Evolutionary conservation across 2,329 filamentous ascomycete genomes (phyloP).

Genomic region (Colletotrichum endophyticum): DNA sequence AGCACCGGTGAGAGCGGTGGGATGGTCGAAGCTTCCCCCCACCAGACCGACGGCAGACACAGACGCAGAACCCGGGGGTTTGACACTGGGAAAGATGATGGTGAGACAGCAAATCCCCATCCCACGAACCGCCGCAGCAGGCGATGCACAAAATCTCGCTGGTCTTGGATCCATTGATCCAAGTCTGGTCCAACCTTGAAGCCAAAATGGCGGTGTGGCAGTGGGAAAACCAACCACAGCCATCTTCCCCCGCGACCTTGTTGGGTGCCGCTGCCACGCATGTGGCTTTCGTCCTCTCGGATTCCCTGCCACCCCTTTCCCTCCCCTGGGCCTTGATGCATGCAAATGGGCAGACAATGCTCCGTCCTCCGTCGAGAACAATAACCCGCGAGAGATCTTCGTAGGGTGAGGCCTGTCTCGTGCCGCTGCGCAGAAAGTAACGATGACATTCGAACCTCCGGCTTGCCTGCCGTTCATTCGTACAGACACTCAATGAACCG

Average conservation of each 20-base stretch:
- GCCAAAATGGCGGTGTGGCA: slow-evolving; percentile 21
- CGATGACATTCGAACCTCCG: background rate
- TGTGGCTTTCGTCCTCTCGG: background rate
- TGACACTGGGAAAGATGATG: background rate
- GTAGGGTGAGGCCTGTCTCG: slow-evolving; percentile 5
- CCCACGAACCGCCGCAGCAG: slow-evolving; percentile 2
- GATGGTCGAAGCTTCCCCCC: background rate
- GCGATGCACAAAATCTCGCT: background rate
- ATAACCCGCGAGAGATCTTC: slow-evolving; percentile 7
- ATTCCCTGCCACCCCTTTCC: background rate
- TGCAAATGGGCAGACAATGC: background rate
- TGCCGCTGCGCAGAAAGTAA: background rate
- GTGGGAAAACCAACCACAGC: background rate
- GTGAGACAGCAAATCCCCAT: slow-evolving; percentile 2
- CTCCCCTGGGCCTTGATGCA: background rate
- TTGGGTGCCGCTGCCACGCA: background rate
- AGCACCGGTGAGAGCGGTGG: background rate
- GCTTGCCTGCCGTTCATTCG: background rate
- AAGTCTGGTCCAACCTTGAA: slow-evolving; percentile 11
- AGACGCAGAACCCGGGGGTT: background rate
- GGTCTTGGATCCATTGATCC: background rate
- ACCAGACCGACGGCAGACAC: background rate
- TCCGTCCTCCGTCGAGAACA: background rate
- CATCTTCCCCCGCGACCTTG: background rate
- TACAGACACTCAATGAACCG: background rate